phyloP scores from a whole-genome alignment of 495 filamentous ascomycete genomes.

The Collariella sp. region DNA sequence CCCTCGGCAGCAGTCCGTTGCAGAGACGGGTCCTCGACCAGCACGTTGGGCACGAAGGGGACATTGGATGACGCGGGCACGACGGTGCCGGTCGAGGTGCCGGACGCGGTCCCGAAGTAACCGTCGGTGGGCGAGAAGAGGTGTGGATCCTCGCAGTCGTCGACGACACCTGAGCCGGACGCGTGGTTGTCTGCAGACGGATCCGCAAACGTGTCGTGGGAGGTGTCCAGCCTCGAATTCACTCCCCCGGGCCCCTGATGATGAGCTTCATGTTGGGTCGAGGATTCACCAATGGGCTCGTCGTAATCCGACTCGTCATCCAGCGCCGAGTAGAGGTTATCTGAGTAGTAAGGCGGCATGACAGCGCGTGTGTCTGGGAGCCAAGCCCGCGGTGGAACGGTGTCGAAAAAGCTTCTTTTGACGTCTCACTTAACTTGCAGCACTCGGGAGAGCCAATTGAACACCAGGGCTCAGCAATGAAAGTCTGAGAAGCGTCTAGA shows the following conservation, averaged over 20 bases:
- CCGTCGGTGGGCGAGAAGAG: conserved; percentile 37
- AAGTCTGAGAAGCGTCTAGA: not conserved
- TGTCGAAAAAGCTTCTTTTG: conserved; percentile 17
- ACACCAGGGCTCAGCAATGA: not conserved
- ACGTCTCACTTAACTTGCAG: not conserved
- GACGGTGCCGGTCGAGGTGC: not conserved
- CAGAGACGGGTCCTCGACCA: conserved; percentile 35
- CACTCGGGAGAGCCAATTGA: not conserved
- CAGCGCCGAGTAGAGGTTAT: conserved; percentile 36
- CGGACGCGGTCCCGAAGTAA: conserved; percentile 24
- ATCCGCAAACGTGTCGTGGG: not conserved
- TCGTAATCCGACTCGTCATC: conserved; percentile 31
- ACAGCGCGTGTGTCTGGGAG: not conserved
- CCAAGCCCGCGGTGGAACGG: not conserved
- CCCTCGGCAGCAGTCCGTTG: conserved; percentile 26
- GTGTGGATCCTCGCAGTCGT: conserved; percentile 20
- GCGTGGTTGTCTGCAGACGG: not conserved
- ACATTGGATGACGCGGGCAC: conserved; percentile 26
- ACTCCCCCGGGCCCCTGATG: too few relatives aligned
- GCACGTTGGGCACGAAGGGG: conserved; percentile 34
- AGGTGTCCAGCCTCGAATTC: too few relatives aligned
- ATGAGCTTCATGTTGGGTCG: not conserved
- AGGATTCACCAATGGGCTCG: conserved; percentile 10
- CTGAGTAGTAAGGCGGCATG: conserved; percentile 40
- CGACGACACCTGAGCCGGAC: not conserved